phyloP scores from a whole-genome alignment of 2,329 filamentous ascomycete genomes.

The Neoarthrinium moseri region DNA sequence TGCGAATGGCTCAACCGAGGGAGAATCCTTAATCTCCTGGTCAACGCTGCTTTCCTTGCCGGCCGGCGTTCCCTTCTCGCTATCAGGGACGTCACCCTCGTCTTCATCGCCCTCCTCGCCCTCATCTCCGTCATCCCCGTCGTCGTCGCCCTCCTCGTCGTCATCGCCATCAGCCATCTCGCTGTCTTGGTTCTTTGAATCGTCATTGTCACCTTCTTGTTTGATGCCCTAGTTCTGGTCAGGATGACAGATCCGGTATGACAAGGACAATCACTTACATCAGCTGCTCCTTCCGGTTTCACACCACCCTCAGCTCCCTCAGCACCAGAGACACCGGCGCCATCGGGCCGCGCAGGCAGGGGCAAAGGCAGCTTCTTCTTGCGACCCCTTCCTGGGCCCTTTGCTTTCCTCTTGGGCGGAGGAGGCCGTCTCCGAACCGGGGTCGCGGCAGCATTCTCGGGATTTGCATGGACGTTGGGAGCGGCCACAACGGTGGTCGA shows the following conservation, averaged over 20 bases:
- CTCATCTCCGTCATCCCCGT: constrained; percentile 45
- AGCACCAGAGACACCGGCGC: constrained; percentile 32
- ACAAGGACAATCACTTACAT: constrained; percentile 30
- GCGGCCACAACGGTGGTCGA: constrained; percentile 55
- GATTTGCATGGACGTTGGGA: constrained; percentile 52
- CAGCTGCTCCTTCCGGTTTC: constrained; percentile 34
- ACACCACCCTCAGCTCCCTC: constrained; percentile 37
- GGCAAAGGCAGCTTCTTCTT: constrained; percentile 65
- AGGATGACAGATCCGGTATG: constrained; percentile 9
- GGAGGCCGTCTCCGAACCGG: constrained; percentile 63
- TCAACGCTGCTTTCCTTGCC: constrained; percentile 29
- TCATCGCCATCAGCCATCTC: constrained; percentile 54
- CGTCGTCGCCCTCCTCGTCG: constrained; percentile 46
- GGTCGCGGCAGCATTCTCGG: constrained; percentile 48
- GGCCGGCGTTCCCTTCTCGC: constrained; percentile 38
- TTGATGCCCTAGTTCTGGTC: constrained; percentile 34
- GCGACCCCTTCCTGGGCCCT: constrained; percentile 73
- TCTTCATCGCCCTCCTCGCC: constrained; percentile 44
- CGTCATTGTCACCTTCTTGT: constrained; percentile 42
- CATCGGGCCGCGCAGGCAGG: constrained; percentile 29
- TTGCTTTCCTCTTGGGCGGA: constrained; percentile 78
- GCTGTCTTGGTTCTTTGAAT: constrained; percentile 44
- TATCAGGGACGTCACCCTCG: constrained; percentile 40
- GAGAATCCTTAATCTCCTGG: constrained; percentile 28
- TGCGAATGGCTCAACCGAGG: constrained; percentile 22